Evolutionary conservation across 2,329 filamentous ascomycete species (phyloP).

Genomic region (Verticillium dahliae): DNA sequence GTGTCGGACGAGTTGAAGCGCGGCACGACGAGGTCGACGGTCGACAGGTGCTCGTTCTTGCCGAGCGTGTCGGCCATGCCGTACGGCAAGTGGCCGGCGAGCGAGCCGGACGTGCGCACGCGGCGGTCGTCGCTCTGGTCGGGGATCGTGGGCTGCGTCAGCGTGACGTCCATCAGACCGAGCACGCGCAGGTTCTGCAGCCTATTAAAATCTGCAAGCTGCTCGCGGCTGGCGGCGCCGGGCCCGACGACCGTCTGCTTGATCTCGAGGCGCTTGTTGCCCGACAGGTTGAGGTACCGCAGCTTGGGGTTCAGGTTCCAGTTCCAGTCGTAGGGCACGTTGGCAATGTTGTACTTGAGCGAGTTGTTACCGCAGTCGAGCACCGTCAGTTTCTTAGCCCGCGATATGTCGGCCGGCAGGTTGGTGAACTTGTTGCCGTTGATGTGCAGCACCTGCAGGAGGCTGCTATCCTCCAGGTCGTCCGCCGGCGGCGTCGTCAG

Average conservation of each 20-base stretch:
- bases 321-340: conserved; percentile 99
- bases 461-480: conserved; percentile 83
- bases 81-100: conserved; percentile 85
- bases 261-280: conserved; percentile 94
- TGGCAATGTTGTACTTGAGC: conserved; percentile 97
- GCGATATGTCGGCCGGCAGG: conserved; percentile 87
- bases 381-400: conserved; percentile 85
- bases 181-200: conserved; percentile 79
- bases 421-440: conserved; percentile 98
- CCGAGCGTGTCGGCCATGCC: conserved; percentile 97
- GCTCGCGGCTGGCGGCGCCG: conserved; percentile 55
- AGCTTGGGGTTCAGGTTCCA: conserved; percentile 98
- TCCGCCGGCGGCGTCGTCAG: conserved; percentile 86
- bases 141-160: conserved; percentile 87
- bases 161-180: conserved; percentile 94
- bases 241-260: conserved; percentile 54
- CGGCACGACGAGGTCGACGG: conserved; percentile 90
- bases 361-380: conserved; percentile 93
- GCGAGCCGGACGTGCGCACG: conserved; percentile 92
- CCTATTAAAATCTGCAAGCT: conserved; percentile 82
- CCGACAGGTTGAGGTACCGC: conserved; percentile 90
- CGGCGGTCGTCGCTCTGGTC: conserved; percentile 93
- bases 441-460: conserved; percentile 84
- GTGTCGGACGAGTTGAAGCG: conserved; percentile 84
- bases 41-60: conserved; percentile 88